Evolutionary conservation across 2,329 filamentous ascomycete species (phyloP).

Genomic region (Teratosphaeria viscida): DNA sequence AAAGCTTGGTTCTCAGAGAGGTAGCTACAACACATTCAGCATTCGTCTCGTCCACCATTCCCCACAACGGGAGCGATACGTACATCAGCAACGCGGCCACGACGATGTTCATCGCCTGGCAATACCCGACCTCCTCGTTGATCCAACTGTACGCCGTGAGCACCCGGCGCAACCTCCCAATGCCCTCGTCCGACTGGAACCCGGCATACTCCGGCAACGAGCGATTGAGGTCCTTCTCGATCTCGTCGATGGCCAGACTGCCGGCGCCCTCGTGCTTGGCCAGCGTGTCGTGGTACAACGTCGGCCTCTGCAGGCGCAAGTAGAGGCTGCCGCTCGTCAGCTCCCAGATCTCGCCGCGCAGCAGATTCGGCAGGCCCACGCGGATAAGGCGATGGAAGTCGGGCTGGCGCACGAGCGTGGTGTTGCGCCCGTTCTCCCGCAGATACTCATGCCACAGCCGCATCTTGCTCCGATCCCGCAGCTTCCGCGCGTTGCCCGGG

Average conservation of each 20-base stretch:
- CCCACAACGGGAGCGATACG: slow-evolving; percentile 18
- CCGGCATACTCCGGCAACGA: slow-evolving; percentile 95
- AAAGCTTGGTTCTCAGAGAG: slow-evolving; percentile 96
- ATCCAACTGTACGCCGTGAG: slow-evolving; percentile 97
- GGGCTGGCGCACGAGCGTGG: slow-evolving; percentile 83
- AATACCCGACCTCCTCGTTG: slow-evolving; percentile 91
- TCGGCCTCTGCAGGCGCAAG: slow-evolving; percentile 74
- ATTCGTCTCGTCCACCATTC: neutral
- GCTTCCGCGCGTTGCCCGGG: slow-evolving; percentile 85
- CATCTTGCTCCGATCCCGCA: slow-evolving; percentile 94
- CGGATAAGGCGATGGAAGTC: slow-evolving; percentile 97
- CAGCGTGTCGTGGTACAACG: slow-evolving; percentile 73
- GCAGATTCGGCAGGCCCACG: slow-evolving; percentile 83
- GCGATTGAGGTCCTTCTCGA: slow-evolving; percentile 94
- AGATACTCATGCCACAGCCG: slow-evolving; percentile 94
- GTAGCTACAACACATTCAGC: slow-evolving; percentile 46
- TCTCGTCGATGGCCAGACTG: slow-evolving; percentile 94
- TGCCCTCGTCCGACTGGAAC: slow-evolving; percentile 93
- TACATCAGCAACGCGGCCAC: slow-evolving; percentile 90
- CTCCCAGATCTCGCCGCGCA: slow-evolving; percentile 94
- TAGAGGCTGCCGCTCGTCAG: slow-evolving; percentile 85
- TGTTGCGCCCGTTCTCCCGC: slow-evolving; percentile 80
- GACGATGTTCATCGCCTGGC: slow-evolving; percentile 99
- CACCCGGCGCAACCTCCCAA: slow-evolving; percentile 76
- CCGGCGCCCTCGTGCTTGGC: slow-evolving; percentile 73